Percentiles rank a stretch among this genome's conserved stretches.
These are phyloP conservation scores for Ophiocordyceps australis DNA, from an alignment of 2,329 filamentous ascomycete species.

Conservation along the genomic window DNA sequence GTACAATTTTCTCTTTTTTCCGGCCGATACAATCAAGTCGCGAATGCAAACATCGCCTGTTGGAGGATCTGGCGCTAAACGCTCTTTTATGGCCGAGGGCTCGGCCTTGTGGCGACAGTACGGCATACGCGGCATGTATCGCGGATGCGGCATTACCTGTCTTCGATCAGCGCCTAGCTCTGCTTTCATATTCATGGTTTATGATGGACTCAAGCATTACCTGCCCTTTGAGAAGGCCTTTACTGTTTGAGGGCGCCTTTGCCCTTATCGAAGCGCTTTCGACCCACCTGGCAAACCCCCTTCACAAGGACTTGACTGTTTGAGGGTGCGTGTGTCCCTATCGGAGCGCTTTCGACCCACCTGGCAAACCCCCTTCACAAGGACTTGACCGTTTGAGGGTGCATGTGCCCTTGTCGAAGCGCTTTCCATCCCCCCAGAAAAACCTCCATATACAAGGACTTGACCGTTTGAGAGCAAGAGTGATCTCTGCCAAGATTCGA, in stretches of 20 bases:
- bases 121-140: conserved; percentile 72
- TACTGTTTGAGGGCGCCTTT: conserved; percentile 6
- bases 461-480: too few relatives aligned
- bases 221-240: background rate
- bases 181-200: conserved; percentile 95
- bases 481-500: too few relatives aligned
- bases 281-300: too few relatives aligned
- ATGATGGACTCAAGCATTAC: conserved; percentile 59
- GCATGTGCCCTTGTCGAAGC: too few relatives aligned
- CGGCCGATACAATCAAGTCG: conserved; percentile 92
- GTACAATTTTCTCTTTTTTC: conserved; percentile 96
- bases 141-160: conserved; percentile 89
- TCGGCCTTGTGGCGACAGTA: conserved; percentile 62
- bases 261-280: too few relatives aligned
- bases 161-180: conserved; percentile 78
- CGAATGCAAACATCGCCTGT: conserved; percentile 84
- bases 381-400: too few relatives aligned
- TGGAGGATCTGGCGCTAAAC: conserved; percentile 31
- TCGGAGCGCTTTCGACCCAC: too few relatives aligned
- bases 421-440: too few relatives aligned
- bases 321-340: too few relatives aligned
- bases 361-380: too few relatives aligned
- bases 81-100: conserved; percentile 57
- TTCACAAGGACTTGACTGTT: too few relatives aligned
- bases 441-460: too few relatives aligned